Evolutionary conservation across 441 rosid genomes (phyloP).

Genomic region (California macrophylla): DNA sequence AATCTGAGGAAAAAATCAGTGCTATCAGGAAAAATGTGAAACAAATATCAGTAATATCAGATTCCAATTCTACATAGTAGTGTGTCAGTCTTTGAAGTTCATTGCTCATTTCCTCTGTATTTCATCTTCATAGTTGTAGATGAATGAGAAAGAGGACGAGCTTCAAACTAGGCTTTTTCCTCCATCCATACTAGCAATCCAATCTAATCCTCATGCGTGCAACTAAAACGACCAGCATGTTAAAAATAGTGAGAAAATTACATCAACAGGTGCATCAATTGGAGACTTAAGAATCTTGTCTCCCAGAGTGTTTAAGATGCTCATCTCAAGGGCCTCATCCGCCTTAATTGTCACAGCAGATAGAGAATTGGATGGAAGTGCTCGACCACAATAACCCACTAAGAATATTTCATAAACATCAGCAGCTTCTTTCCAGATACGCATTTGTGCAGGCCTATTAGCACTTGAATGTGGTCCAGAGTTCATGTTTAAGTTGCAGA

Average conservation of each 20-base stretch:
- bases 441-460: conserved; percentile 57
- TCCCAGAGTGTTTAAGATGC: conserved; percentile 60
- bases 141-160: not conserved
- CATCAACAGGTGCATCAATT: conserved; percentile 75
- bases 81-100: not conserved
- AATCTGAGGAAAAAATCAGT: conserved; percentile 38
- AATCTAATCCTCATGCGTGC: not conserved
- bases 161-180: not conserved
- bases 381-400: conserved; percentile 90
- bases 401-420: conserved; percentile 94
- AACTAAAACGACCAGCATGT: not conserved
- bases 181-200: not conserved
- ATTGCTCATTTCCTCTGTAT: not conserved
- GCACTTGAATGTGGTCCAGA: conserved; percentile 39
- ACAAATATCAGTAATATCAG: not conserved
- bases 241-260: conserved; percentile 24
- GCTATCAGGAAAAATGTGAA: conserved; percentile 7
- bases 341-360: conserved; percentile 43
- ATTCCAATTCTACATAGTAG: not conserved
- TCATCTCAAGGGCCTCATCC: conserved; percentile 87
- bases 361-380: conserved; percentile 71
- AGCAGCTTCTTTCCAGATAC: conserved; percentile 92
- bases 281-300: conserved; percentile 67
- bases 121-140: not conserved
- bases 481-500: conserved; percentile 30